These are phyloP conservation scores for Eucalyptus regnans DNA, from an alignment of 345 rosid species.

Conservation along the genomic window DNA sequence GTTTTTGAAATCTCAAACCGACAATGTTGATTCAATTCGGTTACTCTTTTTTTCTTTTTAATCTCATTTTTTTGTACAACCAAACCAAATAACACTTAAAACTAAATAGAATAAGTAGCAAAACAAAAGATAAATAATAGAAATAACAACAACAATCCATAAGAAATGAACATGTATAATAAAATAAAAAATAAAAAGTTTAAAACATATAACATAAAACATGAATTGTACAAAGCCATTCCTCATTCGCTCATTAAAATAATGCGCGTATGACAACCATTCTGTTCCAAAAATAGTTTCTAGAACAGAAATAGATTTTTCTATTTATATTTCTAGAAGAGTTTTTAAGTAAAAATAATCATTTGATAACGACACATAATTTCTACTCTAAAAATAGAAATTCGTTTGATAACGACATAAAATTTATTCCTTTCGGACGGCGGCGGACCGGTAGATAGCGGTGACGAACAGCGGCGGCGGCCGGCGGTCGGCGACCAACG, in stretches of 20 bases:
- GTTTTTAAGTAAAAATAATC: too few species aligned
- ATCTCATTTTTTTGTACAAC: background rate
- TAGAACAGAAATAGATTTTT: too few species aligned
- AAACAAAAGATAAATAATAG: background rate
- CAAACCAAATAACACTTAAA: background rate
- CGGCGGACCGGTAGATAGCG: too few species aligned
- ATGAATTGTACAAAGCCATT: background rate
- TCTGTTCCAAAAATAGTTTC: too few species aligned
- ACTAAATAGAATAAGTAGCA: background rate
- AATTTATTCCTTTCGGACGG: too few species aligned
- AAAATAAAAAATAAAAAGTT: background rate
- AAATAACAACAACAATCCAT: background rate
- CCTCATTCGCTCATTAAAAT: background rate
- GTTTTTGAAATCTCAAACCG: background rate
- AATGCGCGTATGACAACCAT: too few species aligned
- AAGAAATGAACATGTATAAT: background rate
- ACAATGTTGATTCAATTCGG: background rate
- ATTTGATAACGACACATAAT: too few species aligned
- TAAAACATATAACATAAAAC: background rate
- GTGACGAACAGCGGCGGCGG: too few species aligned
- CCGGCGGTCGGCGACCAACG: too few species aligned
- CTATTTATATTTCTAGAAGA: too few species aligned
- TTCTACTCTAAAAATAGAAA: too few species aligned
- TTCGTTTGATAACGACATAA: too few species aligned
- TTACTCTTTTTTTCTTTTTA: background rate